A percentile compares a stretch with the other conserved stretches of the same genome.
These are phyloP conservation scores for Bruguiera sexangula DNA, from an alignment of 345 rosid species.

Conservation along the genomic window DNA sequence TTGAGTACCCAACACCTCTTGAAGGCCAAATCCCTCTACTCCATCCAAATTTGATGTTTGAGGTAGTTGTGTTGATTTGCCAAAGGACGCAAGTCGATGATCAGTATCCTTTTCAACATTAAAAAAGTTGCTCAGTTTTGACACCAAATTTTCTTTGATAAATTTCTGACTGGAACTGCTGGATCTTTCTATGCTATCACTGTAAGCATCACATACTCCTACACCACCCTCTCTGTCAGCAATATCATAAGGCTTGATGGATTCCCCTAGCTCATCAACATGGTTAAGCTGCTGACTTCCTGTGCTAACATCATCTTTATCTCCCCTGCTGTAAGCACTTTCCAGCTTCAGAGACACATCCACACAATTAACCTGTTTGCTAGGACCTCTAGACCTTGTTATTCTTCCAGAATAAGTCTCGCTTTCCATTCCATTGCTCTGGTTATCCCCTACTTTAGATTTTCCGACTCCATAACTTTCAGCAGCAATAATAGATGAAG, in stretches of 20 bases:
- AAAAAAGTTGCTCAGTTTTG: not conserved
- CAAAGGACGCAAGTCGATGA: conserved; percentile 2
- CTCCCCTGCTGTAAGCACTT: conserved; percentile 10
- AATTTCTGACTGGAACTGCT: conserved; percentile 2
- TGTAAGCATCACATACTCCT: conserved; percentile 13
- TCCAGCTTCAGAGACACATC: conserved; percentile 20
- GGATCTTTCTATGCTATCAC: conserved; percentile 10
- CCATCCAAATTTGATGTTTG: not conserved
- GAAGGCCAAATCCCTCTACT: conserved; percentile 14
- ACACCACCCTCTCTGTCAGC: conserved; percentile 10
- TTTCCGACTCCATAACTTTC: conserved; percentile 31
- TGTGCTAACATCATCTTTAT: conserved; percentile 11
- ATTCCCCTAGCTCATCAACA: conserved; percentile 2
- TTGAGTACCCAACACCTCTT: conserved; percentile 14
- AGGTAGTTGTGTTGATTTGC: conserved; percentile 11
- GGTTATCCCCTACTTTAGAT: conserved; percentile 13
- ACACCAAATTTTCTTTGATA: not conserved
- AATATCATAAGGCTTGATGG: conserved; percentile 9
- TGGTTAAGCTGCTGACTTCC: conserved; percentile 10
- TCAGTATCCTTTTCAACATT: not conserved
- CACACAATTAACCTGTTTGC: conserved; percentile 19
- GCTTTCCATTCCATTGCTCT: conserved; percentile 28
- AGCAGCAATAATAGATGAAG: conserved; percentile 16
- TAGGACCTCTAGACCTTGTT: conserved; percentile 38
- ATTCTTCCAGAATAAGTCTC: conserved; percentile 18